phyloP scores from a whole-genome alignment of 129 eudicot genomes.

The Deinandra increscens region DNA sequence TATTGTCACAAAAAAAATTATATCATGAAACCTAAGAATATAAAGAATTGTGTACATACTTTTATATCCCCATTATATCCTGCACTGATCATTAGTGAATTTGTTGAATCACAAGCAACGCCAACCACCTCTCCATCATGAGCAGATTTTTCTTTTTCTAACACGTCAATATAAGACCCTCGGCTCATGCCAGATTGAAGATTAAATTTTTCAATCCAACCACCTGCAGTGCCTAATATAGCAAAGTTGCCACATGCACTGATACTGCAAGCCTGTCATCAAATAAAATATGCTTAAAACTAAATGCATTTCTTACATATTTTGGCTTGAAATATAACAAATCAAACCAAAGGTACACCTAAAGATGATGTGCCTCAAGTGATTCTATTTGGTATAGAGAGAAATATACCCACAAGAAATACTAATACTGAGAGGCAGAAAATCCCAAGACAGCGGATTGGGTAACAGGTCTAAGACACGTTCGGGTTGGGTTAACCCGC shows the following conservation, averaged over 20 bases:
- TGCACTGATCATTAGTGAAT: constrained; percentile 79
- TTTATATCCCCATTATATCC: constrained; percentile 89
- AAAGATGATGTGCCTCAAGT: constrained; percentile 10
- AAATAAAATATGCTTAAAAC: constrained; percentile 14
- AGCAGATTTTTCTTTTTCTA: constrained; percentile 49
- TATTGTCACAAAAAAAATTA: neutral
- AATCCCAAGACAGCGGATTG: no score
- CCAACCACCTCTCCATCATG: constrained; percentile 91
- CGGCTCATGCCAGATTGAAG: constrained; percentile 96
- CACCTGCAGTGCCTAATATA: constrained; percentile 78
- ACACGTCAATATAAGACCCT: constrained; percentile 66
- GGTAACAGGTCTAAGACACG: neutral
- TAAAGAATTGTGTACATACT: constrained; percentile 26
- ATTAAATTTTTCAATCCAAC: constrained; percentile 95
- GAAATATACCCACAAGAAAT: neutral
- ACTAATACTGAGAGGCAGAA: neutral
- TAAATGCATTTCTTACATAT: neutral
- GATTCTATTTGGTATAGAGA: neutral
- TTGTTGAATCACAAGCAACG: constrained; percentile 93
- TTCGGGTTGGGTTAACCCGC: neutral
- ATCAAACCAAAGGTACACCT: neutral
- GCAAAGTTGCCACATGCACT: constrained; percentile 98
- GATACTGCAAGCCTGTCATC: constrained; percentile 73
- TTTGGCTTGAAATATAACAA: constrained; percentile 7
- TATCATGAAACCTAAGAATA: neutral